phyloP scores from a whole-genome alignment of 2,329 filamentous ascomycete genomes.

The Colletotrichum australisinense region DNA sequence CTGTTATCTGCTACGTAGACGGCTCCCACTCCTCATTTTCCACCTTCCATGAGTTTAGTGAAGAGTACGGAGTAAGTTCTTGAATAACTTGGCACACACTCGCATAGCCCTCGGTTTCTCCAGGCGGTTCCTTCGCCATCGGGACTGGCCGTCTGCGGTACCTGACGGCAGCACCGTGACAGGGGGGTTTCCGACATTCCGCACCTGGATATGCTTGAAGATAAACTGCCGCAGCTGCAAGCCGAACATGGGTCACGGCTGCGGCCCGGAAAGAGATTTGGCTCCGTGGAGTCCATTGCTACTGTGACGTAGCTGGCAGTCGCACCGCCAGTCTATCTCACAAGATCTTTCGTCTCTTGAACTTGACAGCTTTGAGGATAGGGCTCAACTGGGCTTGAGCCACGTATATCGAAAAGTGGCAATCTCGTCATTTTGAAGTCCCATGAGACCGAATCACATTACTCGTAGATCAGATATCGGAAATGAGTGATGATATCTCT shows the following conservation, averaged over 20 bases:
- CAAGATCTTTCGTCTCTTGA: not conserved
- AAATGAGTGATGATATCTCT: not conserved
- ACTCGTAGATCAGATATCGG: not conserved
- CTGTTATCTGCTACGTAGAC: not conserved
- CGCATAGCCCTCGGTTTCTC: not conserved
- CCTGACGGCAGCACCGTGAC: not conserved
- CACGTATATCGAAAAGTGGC: not conserved
- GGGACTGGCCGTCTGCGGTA: not conserved
- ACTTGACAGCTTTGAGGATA: not conserved
- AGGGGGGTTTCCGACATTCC: not conserved
- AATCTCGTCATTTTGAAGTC: not conserved
- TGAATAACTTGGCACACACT: not conserved
- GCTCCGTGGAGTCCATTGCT: not conserved
- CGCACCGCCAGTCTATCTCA: not conserved
- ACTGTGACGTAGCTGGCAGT: not conserved
- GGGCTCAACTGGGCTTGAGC: not conserved
- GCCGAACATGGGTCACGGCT: not conserved
- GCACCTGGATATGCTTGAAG: not conserved
- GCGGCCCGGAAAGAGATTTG: constrained; percentile 22
- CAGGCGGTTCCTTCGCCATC: not conserved
- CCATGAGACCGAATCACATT: not conserved
- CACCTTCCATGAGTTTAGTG: not conserved
- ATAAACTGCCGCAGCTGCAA: not conserved
- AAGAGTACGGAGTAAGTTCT: not conserved
- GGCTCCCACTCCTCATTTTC: not conserved